A percentile compares a stretch with the other conserved stretches of the same genome.
Conservation (phyloP, 2,329 filamentous ascomycete genomes). For the Elsinoe perseae region DNA sequence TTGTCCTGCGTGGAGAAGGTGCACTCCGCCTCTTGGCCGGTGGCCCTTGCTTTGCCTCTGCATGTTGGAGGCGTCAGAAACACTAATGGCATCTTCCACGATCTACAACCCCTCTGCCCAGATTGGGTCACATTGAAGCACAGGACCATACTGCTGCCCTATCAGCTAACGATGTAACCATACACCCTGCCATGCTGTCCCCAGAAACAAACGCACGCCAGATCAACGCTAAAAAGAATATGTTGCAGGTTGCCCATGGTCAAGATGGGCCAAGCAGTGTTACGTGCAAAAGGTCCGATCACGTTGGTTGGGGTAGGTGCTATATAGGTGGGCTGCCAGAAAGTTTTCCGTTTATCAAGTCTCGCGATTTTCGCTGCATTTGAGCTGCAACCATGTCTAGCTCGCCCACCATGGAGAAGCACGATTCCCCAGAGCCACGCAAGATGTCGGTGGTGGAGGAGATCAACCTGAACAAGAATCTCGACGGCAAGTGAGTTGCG, state of each 20-base stretch:
- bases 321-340: background rate
- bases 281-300: background rate
- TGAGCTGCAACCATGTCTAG: background rate
- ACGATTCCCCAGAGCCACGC: background rate
- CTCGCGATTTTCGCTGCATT: background rate
- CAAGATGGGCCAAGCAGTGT: background rate
- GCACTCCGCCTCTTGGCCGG: background rate
- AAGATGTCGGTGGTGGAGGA: constrained; percentile 8
- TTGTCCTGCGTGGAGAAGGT: background rate
- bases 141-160: background rate
- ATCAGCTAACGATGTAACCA: background rate
- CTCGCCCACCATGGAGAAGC: background rate
- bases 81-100: background rate
- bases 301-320: background rate
- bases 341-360: background rate
- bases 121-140: background rate
- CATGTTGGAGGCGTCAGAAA: background rate
- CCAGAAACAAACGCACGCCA: background rate
- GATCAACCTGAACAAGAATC: constrained; percentile 9
- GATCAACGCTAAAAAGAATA: constrained; percentile 1
- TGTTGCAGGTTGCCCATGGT: constrained; percentile 5
- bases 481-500: constrained; percentile 6
- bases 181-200: background rate
- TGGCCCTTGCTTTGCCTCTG: background rate
- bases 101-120: background rate